phyloP scores from a whole-genome alignment of 108 stramenopile species.

The Skeletonema menzelii region DNA sequence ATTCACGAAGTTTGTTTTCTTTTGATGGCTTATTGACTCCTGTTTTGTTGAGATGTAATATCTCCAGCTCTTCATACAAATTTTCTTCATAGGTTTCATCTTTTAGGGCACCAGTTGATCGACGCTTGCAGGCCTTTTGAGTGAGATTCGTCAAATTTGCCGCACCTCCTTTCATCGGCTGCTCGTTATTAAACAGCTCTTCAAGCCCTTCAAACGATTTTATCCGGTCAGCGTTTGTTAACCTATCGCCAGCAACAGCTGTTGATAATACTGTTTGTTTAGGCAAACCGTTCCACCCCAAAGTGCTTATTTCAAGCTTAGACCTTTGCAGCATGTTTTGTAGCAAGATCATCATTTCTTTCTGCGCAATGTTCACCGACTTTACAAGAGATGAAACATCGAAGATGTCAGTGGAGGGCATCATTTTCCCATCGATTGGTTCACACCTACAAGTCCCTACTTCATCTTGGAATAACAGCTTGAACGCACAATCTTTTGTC shows the following conservation, averaged over 20 bases:
- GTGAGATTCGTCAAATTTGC: no score
- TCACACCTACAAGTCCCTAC: constrained; percentile 37
- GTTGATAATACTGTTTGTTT: not conserved
- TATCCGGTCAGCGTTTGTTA: not conserved
- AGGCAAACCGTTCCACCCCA: not conserved
- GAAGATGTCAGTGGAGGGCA: constrained; percentile 36
- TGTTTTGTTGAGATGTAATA: constrained; percentile 11
- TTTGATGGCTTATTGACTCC: not conserved
- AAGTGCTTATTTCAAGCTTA: constrained; percentile 18
- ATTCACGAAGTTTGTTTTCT: constrained; percentile 17
- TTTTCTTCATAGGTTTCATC: not conserved
- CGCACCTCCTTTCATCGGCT: constrained; percentile 2
- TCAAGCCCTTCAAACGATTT: constrained; percentile 15
- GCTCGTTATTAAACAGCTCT: constrained; percentile 13
- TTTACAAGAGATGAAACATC: constrained; percentile 27
- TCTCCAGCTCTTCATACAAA: constrained; percentile 10
- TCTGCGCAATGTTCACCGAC: constrained; percentile 25
- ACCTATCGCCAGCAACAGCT: not conserved
- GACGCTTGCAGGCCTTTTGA: constrained; percentile 4
- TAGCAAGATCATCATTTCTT: constrained; percentile 29
- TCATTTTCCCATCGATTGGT: constrained; percentile 14
- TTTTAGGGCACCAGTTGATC: constrained; percentile 5
- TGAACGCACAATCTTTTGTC: constrained; percentile 18
- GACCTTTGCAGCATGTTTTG: constrained; percentile 30
- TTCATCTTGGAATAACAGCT: constrained; percentile 18